Conservation (phyloP, 805 yeast genomes). For the Komagataella mondaviorum region DNA sequence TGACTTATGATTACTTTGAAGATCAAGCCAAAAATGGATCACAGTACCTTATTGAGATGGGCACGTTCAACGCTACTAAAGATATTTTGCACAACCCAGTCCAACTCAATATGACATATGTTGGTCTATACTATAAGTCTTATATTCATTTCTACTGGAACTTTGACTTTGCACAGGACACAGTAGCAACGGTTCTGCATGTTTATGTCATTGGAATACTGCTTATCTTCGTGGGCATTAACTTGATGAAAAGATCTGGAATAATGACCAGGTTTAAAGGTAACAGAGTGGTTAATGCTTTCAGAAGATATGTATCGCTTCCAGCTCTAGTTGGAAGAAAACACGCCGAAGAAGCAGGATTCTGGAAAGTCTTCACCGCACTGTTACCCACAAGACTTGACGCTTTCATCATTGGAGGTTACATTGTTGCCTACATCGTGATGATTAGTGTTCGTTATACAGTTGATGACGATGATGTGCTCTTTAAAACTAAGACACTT, state of each 20-base stretch:
- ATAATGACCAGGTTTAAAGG: slow-evolving; percentile 17
- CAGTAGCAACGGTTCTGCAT: slow-evolving; percentile 19
- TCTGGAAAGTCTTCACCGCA: slow-evolving; percentile 7
- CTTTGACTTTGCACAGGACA: slow-evolving; percentile 15
- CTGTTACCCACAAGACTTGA: slow-evolving; percentile 20
- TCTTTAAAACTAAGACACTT: slow-evolving; percentile 9
- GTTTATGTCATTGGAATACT: slow-evolving; percentile 26
- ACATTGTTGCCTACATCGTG: slow-evolving; percentile 12
- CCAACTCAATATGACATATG: slow-evolving; percentile 4
- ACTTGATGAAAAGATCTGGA: slow-evolving; percentile 15
- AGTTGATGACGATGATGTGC: slow-evolving; percentile 3
- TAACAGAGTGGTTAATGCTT: slow-evolving; percentile 15
- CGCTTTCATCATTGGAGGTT: slow-evolving; percentile 13
- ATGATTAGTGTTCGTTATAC: slow-evolving; percentile 9
- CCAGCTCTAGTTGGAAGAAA: slow-evolving; percentile 23
- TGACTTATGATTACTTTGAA: not conserved
- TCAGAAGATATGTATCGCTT: slow-evolving; percentile 20
- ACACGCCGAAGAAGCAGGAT: slow-evolving; percentile 6
- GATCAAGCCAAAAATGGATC: not conserved
- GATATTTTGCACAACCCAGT: slow-evolving; percentile 7
- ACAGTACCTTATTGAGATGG: not conserved
- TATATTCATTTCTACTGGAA: slow-evolving; percentile 9
- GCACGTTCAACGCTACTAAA: slow-evolving; percentile 2
- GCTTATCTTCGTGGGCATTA: slow-evolving; percentile 19
- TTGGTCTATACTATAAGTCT: slow-evolving; percentile 1